A percentile compares a stretch with the other conserved stretches of the same genome.
Conservation (phyloP, 352 stramenopile species). For the Pythium diclinum region DNA sequence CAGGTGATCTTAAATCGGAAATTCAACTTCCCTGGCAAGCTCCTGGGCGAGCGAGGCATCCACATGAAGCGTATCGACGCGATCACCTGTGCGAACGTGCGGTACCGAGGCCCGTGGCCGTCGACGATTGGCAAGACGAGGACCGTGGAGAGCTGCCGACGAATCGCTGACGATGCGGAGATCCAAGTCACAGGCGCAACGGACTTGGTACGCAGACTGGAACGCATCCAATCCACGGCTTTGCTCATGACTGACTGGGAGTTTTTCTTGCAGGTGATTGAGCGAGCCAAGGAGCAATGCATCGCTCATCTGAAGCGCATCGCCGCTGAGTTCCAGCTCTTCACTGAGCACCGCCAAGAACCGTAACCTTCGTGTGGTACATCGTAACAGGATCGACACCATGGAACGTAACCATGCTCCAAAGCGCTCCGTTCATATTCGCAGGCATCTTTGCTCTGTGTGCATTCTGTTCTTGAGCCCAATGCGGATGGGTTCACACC, state of each 20-base stretch:
- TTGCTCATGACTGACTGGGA: background rate
- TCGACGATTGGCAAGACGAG: constrained; percentile 41
- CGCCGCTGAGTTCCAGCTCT: constrained; percentile 8
- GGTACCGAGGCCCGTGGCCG: constrained; percentile 25
- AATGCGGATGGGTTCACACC: constrained; percentile 17
- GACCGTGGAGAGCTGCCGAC: background rate
- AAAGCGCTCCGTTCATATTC: background rate
- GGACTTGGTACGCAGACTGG: constrained; percentile 17
- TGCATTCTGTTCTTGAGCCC: background rate
- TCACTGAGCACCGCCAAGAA: constrained; percentile 1
- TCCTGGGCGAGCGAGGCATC: constrained; percentile 61
- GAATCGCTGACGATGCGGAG: constrained; percentile 12
- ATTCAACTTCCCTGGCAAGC: constrained; percentile 64
- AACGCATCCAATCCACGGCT: no score
- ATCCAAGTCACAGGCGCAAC: constrained; percentile 26
- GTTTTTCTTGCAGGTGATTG: constrained; percentile 8
- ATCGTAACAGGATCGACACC: background rate
- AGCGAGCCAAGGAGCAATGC: constrained; percentile 25
- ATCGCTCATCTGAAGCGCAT: constrained; percentile 14
- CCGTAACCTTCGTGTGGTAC: background rate
- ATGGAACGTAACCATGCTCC: background rate
- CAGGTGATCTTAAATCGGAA: constrained; percentile 37
- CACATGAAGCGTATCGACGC: constrained; percentile 60
- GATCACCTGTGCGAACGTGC: constrained; percentile 30
- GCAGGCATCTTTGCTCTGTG: background rate